Evolutionary conservation across 2,329 filamentous ascomycete genomes (phyloP), one percentile per base, ranked within the genome.

Genomic region (Aspergillus brunneoviolaceus): DNA sequence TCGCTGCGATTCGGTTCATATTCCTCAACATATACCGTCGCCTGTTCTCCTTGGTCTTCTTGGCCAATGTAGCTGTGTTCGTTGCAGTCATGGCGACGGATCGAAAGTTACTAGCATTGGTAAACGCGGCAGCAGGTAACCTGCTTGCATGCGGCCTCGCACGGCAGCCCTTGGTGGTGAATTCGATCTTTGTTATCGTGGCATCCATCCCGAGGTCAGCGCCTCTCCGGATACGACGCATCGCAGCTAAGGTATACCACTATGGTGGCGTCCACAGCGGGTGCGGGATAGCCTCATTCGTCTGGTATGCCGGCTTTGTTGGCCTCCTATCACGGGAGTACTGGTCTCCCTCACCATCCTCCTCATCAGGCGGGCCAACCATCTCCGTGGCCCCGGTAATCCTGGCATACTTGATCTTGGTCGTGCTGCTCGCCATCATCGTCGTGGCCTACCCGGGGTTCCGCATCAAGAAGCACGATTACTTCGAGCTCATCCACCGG

Each of bases 401-500:
- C 12, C 72, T 89, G 27, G 82, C 85, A 12, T 88, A 84, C 69
- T 69, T 87, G 47, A 80, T 90, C 47, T 78, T 85, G 49, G 71
- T 77, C 2, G 78, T 91, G 54, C 80, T 90, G 65, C 67, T 84
- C 58, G 69, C 78, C 45, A 88, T 92, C 68, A 80, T 89, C 54
- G 75, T 79, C 51, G 84, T 86, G 55, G 87, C 90, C 2, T 83
- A 88, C 71, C 89, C 90, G 3, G 71, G 74, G 10, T 80, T 92
- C 65, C 85, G 90, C 23, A 79, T 81, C 65, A 82, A 79, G 51
- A 80, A 82, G 63, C 89, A 92, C 77, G 84, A 92, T 74, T 74
- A 82, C 59, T 92, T 91, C 70, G 90, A 92, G 76, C 76, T 84
- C 51, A 83, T 84, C 51, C 90, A 92, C 74, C 87, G 89, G 51